Evolutionary conservation across 192 early-diverging fungal genomes (phyloP).

Genomic region (Backusella psychrophila): DNA sequence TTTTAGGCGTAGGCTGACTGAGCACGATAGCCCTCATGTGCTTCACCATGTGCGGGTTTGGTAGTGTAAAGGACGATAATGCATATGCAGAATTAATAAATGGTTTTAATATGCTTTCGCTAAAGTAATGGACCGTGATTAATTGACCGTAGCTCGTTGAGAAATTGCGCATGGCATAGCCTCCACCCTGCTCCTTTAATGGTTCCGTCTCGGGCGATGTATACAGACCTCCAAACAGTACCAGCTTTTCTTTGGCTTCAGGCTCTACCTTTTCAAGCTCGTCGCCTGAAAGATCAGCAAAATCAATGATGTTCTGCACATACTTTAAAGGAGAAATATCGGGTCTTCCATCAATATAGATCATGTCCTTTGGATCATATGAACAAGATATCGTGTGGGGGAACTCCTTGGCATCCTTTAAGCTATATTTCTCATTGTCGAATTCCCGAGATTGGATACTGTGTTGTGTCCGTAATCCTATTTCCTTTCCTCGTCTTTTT

Average conservation of each 20-base stretch:
- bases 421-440: neutral
- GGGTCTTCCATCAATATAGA: neutral
- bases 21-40: conserved; percentile 1
- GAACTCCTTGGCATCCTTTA: neutral
- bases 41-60: neutral
- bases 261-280: neutral
- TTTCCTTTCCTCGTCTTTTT: neutral
- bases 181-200: neutral
- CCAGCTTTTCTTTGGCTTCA: neutral
- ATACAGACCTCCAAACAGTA: neutral
- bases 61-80: neutral
- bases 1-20: neutral
- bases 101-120: neutral
- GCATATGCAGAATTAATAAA: conserved; percentile 7
- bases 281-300: neutral
- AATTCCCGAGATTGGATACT: neutral
- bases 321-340: conserved; percentile 6
- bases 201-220: neutral
- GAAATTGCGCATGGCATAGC: neutral
- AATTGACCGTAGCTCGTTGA: neutral
- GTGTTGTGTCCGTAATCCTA: neutral
- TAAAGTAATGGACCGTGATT: neutral
- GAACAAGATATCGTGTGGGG: neutral
- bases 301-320: neutral
- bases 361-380: neutral